phyloP scores from a whole-genome alignment of 2,329 filamentous ascomycete species.

The Cadophora sp. region DNA sequence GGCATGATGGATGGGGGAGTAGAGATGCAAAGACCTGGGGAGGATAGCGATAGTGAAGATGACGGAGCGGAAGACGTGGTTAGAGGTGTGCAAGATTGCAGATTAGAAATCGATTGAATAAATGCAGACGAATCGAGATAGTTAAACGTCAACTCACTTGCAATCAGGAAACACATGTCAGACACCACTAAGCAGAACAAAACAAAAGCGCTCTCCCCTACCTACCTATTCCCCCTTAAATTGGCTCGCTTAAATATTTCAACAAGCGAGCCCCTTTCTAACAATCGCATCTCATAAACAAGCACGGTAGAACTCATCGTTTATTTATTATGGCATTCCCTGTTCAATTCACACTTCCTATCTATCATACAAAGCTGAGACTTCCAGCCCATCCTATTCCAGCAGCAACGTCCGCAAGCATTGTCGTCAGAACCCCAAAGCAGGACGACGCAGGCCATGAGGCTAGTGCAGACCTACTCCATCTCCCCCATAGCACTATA shows the following conservation, averaged over 20 bases:
- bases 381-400: too few species aligned
- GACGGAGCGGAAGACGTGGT: constrained; percentile 15
- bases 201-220: too few species aligned
- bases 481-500: neutral
- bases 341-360: too few species aligned
- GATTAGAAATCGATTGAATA: neutral
- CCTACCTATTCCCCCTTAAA: too few species aligned
- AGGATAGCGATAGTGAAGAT: constrained; percentile 48
- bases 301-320: too few species aligned
- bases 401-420: neutral
- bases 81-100: constrained; percentile 3
- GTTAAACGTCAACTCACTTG: too few species aligned
- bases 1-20: constrained; percentile 57
- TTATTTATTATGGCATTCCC: too few species aligned
- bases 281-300: neutral
- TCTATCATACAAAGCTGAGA: too few species aligned
- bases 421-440: neutral
- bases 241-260: neutral
- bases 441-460: neutral
- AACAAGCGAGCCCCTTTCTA: neutral
- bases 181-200: too few species aligned
- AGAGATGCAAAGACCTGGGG: constrained; percentile 47
- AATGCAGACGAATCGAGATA: neutral
- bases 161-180: neutral
- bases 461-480: neutral